phyloP scores from a whole-genome alignment of 2,329 filamentous ascomycete genomes.

The Pseudodiploospora longispora region DNA sequence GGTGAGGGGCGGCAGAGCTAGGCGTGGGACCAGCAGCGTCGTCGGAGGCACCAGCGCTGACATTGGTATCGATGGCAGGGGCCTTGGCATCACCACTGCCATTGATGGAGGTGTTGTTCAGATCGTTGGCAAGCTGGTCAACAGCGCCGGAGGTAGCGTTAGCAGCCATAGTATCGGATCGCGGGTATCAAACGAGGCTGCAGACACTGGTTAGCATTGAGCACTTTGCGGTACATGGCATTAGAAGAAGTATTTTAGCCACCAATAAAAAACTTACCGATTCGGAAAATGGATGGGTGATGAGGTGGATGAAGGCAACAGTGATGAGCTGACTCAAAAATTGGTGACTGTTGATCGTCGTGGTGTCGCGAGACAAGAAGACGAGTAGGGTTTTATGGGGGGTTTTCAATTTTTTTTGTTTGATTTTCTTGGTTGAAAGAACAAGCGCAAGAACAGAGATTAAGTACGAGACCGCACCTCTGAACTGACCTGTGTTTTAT shows the following conservation, averaged over 20 bases:
- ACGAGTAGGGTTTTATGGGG: conserved; percentile 45
- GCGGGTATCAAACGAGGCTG: conserved; percentile 7
- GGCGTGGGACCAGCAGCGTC: conserved; percentile 63
- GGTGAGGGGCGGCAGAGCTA: conserved; percentile 65
- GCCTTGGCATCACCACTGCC: conserved; percentile 58
- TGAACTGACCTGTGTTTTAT: conserved; percentile 41
- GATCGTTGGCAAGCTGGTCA: conserved; percentile 75
- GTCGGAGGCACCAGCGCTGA: conserved; percentile 41
- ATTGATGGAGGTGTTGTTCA: conserved; percentile 63
- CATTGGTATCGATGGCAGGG: conserved; percentile 67
- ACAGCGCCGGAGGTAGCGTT: conserved; percentile 53
- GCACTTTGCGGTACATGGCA: too few relatives aligned
- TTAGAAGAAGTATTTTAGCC: too few relatives aligned
- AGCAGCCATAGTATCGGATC: conserved; percentile 43
- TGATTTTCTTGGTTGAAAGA: conserved; percentile 42
- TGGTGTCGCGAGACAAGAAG: conserved; percentile 19
- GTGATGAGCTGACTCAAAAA: conserved; percentile 8
- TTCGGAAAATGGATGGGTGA: conserved; percentile 2
- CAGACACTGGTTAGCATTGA: not conserved
- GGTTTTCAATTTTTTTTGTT: conserved; percentile 55
- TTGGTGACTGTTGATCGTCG: conserved; percentile 16
- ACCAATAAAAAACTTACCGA: conserved; percentile 3
- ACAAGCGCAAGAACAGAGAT: conserved; percentile 53
- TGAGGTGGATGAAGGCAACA: conserved; percentile 5
- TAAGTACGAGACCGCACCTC: conserved; percentile 52